phyloP scores from a whole-genome alignment of 306 rosid genomes.

The Malus orientalis region DNA sequence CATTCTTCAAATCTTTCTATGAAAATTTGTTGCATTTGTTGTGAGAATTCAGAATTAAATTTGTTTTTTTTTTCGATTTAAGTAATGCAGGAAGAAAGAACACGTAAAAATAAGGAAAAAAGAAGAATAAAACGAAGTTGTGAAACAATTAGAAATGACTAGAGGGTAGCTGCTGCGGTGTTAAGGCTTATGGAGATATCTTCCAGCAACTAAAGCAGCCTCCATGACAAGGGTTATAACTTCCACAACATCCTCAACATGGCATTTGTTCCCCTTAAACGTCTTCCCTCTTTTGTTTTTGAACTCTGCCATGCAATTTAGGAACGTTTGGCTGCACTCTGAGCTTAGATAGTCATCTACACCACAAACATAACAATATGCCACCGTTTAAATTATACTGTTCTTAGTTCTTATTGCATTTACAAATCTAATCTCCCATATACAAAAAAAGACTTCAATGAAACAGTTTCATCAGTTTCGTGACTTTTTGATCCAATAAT shows the following conservation, averaged over 20 bases:
- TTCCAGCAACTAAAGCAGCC: conserved; percentile 88
- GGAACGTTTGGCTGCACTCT: conserved; percentile 69
- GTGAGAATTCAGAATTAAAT: background rate
- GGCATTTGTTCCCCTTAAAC: conserved; percentile 70
- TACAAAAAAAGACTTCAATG: too few relatives aligned
- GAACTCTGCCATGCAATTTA: conserved; percentile 67
- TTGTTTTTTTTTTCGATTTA: background rate
- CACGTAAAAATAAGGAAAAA: background rate
- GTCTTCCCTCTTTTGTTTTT: conserved; percentile 28
- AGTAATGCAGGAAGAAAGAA: background rate
- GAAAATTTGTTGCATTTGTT: background rate
- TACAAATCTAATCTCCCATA: background rate
- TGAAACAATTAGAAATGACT: background rate
- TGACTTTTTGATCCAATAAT: too few relatives aligned
- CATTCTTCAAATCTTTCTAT: background rate
- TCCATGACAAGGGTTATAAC: conserved; percentile 72
- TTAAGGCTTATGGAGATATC: conserved; percentile 71
- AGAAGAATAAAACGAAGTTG: too few relatives aligned
- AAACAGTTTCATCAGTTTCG: too few relatives aligned
- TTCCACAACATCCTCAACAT: conserved; percentile 48
- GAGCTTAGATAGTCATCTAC: conserved; percentile 90
- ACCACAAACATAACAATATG: background rate
- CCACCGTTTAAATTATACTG: background rate
- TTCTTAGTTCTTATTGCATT: background rate
- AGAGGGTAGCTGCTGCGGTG: background rate